Conservation (phyloP, 441 rosid species). For the Euphorbia celastroides region DNA sequence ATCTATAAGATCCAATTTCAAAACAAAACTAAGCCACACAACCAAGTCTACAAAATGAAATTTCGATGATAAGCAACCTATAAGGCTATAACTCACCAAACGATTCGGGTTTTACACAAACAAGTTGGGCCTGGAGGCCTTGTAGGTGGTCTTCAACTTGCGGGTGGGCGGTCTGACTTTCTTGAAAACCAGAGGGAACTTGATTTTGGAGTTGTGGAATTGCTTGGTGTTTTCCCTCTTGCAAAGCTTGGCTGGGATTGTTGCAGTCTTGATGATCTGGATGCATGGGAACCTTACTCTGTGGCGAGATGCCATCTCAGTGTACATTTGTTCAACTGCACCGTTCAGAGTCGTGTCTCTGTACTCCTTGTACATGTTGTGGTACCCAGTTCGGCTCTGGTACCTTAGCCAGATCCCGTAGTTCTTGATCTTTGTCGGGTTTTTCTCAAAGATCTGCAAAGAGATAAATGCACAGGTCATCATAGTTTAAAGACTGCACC, state of each 20-base stretch:
- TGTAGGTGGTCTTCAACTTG: conserved; percentile 41
- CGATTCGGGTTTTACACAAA: conserved; percentile 26
- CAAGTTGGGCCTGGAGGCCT: conserved; percentile 41
- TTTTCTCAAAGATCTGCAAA: conserved; percentile 37
- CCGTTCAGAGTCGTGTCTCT: conserved; percentile 43
- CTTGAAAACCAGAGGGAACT: conserved; percentile 39
- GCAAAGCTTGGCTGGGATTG: conserved; percentile 37
- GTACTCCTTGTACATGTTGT: conserved; percentile 48
- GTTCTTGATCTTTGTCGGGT: conserved; percentile 39
- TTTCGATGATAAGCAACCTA: conserved; percentile 7
- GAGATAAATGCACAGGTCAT: background rate
- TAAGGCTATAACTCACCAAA: conserved; percentile 18
- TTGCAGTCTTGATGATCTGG: conserved; percentile 42
- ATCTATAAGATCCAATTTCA: conserved; percentile 10
- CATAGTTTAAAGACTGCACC: background rate
- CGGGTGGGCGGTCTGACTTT: conserved; percentile 43
- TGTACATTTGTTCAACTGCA: conserved; percentile 42
- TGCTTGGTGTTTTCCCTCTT: conserved; percentile 45
- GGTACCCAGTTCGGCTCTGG: conserved; percentile 44
- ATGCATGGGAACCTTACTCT: conserved; percentile 46
- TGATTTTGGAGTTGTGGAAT: conserved; percentile 40
- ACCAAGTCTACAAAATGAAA: conserved; percentile 18
- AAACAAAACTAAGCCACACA: conserved; percentile 19
- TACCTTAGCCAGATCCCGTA: conserved; percentile 44
- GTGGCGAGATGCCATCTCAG: conserved; percentile 49